Base-by-base conservation (phyloP, 1,284 basidiomycete genomes). In the Cutaneotrichosporon arboriforme region DNA sequence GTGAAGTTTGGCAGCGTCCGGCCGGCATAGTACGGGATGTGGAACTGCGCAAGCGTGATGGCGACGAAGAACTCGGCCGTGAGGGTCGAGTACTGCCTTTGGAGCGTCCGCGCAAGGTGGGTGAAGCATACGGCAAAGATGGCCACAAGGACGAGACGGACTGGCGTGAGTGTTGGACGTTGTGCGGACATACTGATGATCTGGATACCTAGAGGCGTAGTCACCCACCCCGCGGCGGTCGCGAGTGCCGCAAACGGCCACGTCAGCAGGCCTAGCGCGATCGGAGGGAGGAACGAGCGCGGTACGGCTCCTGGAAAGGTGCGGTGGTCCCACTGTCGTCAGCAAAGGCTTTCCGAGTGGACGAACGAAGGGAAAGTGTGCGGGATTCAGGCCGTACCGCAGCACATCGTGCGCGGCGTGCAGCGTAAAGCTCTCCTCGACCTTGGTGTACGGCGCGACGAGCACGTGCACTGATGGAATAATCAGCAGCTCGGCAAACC, bases 381-480 rank as follows among this genome's bases (percentile, higher is more conserved):
- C 31, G 10, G 49, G 49, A 15, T 31, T 51, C 14, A 86, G 65
- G 10, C 90, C 90, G 62, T 88, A 85, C 13, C 58, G 56, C 31
- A 97, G 77, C 18, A 90, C 79, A 72, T 98, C 94, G 70, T 96
- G 90, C 0, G 81, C 83, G 0, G 90, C 93, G 69, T 98, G 94
- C 5, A 97, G 80, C 58, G 87, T 92, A 79, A 97, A 97, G 68
- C 87, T 90, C 77, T 98, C 94, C 73, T 98, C 96, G 37, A 98
- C 94, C 76, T 98, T 98, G 3, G 88, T 90, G 70, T 87, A 93
- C 0, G 94, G 94, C 3, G 88, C 81, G 5, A 89, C 73, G 5
- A 87, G 60, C 49, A 92, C 84, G 64, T 93, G 86, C 1, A 72
- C 57, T 76, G 82, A 84, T 40, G 80, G 78, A 22, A 83, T 77